These are phyloP conservation scores for Maudiozyma saulgeensis DNA, from an alignment of 805 yeast species.

Conservation along the genomic window DNA sequence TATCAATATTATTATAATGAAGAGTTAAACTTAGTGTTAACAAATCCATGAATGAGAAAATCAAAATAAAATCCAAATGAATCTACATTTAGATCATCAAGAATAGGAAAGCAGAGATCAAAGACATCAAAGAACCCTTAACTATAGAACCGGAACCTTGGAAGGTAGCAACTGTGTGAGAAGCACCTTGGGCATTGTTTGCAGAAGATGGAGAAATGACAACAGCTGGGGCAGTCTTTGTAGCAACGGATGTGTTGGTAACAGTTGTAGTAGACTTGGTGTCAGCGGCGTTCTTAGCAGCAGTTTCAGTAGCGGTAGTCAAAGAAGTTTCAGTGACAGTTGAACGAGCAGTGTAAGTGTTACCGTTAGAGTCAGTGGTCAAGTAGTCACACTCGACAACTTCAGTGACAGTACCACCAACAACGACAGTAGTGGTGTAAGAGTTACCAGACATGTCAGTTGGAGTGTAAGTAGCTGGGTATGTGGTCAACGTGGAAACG, in stretches of 20 bases:
- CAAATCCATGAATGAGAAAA: neutral
- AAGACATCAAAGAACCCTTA: slow-evolving; percentile 2
- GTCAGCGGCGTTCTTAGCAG: neutral
- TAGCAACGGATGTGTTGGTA: neutral
- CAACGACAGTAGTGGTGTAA: slow-evolving; percentile 1
- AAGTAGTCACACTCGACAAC: neutral
- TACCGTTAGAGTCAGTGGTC: neutral
- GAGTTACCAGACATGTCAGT: slow-evolving; percentile 3
- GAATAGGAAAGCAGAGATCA: neutral
- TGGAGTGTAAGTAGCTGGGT: slow-evolving; percentile 3
- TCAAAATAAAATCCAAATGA: neutral
- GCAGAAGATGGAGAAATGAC: neutral
- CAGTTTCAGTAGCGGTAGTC: neutral
- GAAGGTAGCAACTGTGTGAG: neutral
- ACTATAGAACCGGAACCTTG: slow-evolving; percentile 1
- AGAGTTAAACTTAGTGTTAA: neutral
- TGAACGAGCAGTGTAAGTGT: neutral
- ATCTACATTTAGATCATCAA: neutral
- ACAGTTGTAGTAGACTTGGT: neutral
- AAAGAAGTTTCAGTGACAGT: neutral
- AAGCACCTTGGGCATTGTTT: neutral
- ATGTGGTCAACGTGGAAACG: neutral
- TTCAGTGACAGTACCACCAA: slow-evolving; percentile 1
- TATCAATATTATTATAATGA: neutral
- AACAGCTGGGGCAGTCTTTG: neutral